Base-by-base conservation (phyloP, 2,329 filamentous ascomycete species). In the Emergomyces africanus region DNA sequence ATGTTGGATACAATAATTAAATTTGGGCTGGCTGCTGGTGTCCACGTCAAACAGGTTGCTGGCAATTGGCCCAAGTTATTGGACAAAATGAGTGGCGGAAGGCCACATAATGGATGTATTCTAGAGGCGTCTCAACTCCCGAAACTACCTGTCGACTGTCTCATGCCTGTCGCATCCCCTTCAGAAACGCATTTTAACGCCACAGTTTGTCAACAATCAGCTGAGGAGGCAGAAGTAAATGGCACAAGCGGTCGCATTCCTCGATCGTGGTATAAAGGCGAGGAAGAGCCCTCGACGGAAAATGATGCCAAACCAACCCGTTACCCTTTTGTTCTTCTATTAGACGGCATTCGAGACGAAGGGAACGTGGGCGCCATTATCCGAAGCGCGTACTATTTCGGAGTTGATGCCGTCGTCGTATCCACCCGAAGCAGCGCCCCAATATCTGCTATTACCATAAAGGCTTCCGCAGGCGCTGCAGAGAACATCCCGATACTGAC, bases 331-430 rank as follows among this genome's bases (percentile, higher is more conserved):
- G 67, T 72, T 39, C 63, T 78, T 20, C 69, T 80, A 48, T 70
- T 77, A 10, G 73, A 77, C 57, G 72, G 72, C n/a, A 68, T 80
- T 59, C 75, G 90, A 10, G 92, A 99, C 68, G 88, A 90, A 0
- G 90, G 89, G 30, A 99, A 99, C 69, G 77, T 97, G 0, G 94
- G 94, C 48, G 90, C 86, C 25, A 92, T 97, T 61, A 79, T 97
- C 49, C 87, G 94, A 41, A 89, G 89, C 5, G 90, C 90, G 2
- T 87, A 89, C 67, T 97, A 94, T 71, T 82, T 97, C n/a, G 92
- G 92, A 25, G 86, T 89, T 5, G 88, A 91, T 59, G 91, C 89
- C 4, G 82, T 99, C 23, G 84, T 84, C 2, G 84, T 95, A 58
- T 88, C 89, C 2, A 84, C 81, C 35, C 82, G 83, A 61, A 86